Evolutionary conservation across 805 yeast species (phyloP).

Genomic region (Sungouiella thailandica): DNA sequence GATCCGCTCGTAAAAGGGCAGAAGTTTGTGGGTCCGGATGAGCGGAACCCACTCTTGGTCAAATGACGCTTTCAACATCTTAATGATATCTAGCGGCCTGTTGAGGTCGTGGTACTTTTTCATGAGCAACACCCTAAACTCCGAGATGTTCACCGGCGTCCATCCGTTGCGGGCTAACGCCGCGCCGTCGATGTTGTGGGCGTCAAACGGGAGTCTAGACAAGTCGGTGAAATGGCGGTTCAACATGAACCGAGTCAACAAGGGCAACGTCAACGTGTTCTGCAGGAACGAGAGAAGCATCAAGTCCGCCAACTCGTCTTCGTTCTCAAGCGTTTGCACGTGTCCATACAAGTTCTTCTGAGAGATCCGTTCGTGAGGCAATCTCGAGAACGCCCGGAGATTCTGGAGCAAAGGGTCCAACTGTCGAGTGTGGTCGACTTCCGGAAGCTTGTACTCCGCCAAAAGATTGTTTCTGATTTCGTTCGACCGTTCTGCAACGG

Average conservation of each 20-base stretch:
- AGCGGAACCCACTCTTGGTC: constrained; percentile 19
- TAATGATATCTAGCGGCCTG: constrained; percentile 27
- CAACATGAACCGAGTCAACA: constrained; percentile 23
- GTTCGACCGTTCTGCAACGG: constrained; percentile 25
- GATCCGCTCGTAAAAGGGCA: constrained; percentile 36
- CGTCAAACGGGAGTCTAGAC: constrained; percentile 13
- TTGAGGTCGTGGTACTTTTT: constrained; percentile 33
- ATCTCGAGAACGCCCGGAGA: constrained; percentile 13
- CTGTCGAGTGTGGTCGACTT: constrained; percentile 8
- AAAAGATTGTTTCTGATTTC: constrained; percentile 5
- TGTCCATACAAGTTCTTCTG: constrained; percentile 15
- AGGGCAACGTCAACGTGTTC: constrained; percentile 20
- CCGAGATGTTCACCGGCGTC: constrained; percentile 17
- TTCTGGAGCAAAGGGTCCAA: constrained; percentile 24
- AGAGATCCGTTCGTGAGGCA: constrained; percentile 5
- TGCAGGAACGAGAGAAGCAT: constrained; percentile 22
- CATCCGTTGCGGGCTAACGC: constrained; percentile 19
- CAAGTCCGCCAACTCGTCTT: constrained; percentile 18
- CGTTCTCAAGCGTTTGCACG: constrained; percentile 15
- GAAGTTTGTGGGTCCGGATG: constrained; percentile 17
- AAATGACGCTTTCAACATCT: constrained; percentile 26
- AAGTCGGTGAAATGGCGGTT: constrained; percentile 18
- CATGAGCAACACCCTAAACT: constrained; percentile 27
- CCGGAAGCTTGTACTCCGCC: constrained; percentile 3
- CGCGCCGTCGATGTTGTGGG: constrained; percentile 15